Evolutionary conservation across 495 filamentous ascomycete species (phyloP), one percentile per base, ranked within the genome.

Genomic region (Apiosordaria backusii): DNA sequence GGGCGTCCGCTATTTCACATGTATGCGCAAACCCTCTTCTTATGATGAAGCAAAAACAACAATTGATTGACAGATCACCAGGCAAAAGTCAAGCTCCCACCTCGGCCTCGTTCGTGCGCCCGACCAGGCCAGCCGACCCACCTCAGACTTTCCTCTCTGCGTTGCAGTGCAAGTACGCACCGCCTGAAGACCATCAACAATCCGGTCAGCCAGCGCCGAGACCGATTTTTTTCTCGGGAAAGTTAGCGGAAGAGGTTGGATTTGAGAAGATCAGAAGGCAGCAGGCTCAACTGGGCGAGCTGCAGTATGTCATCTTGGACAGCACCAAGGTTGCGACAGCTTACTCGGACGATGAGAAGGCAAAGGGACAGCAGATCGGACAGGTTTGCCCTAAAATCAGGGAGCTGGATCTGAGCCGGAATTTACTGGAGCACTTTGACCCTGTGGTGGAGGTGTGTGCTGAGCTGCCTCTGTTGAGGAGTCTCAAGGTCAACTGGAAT

Each of bases 161-260:
- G 4, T 75, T 99, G 65, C 84, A 83, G 62, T 81, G 87, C 65
- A 98, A 97, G 78, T 99, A 99, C 76, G 89, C 88, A 7, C 83
- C 86, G 23, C 67, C 60, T 58, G 57, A 35, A 13, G 63, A 71
- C 4, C 66, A 70, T 24, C 35, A 45, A 13, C 10, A 45, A 13
- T 2, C 35, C 3, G 35, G 35, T 2, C 35, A 45, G 10, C 13
- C 35, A 3, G 35, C 35, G 10, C 35, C 35, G 9, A 71, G 79
- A 55, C 80, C 82, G 61, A 90, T 97, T 63, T 71, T 83, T 27
- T 89, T 97, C 69, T 92, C 89, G 58, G 87, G 75, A 21, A 99
- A 99, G 75, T 84, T 95, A 24, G 93, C 90, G 22, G 91, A 99
- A 78, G 96, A 98, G 79, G 86, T 99, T 23, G 95, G 95, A 54